Evolutionary conservation across 345 rosid genomes (phyloP).

Genomic region (Bruguiera sexangula): DNA sequence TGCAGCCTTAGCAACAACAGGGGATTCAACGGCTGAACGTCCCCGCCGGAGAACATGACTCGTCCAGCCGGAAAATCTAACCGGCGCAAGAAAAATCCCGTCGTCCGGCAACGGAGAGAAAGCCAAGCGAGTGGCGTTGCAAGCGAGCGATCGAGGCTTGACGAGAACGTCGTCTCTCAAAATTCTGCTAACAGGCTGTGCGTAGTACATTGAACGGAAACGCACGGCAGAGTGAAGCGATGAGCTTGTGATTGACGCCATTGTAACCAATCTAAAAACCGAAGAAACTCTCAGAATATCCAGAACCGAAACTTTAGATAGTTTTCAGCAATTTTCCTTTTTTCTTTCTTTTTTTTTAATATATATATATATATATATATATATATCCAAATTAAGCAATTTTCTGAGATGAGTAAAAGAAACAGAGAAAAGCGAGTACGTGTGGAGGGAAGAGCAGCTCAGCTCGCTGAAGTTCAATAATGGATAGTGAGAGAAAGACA

Average conservation of each 20-base stretch:
- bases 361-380: too few species aligned
- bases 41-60: slow-evolving; percentile 15
- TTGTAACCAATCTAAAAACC: not conserved
- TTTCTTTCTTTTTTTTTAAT: too few species aligned
- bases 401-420: too few species aligned
- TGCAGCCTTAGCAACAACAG: slow-evolving; percentile 30
- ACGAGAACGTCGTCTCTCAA: slow-evolving; percentile 13
- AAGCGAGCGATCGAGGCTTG: slow-evolving; percentile 18
- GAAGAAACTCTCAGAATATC: not conserved
- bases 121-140: slow-evolving; percentile 18
- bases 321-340: not conserved
- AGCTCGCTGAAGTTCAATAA: too few species aligned
- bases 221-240: slow-evolving; percentile 25
- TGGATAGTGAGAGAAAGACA: too few species aligned
- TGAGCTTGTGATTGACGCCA: slow-evolving; percentile 29
- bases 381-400: too few species aligned
- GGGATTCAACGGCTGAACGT: slow-evolving; percentile 19
- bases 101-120: slow-evolving; percentile 31
- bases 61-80: slow-evolving; percentile 23
- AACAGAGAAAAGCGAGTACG: too few species aligned
- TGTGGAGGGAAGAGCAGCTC: too few species aligned
- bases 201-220: slow-evolving; percentile 27
- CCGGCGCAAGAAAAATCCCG: slow-evolving; percentile 1
- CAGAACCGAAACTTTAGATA: not conserved
- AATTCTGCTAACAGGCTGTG: slow-evolving; percentile 15